Percentiles rank a stretch among this genome's conserved stretches.
Conservation (phyloP, 2,329 filamentous ascomycete species). For the Emergomyces pasteurianus region DNA sequence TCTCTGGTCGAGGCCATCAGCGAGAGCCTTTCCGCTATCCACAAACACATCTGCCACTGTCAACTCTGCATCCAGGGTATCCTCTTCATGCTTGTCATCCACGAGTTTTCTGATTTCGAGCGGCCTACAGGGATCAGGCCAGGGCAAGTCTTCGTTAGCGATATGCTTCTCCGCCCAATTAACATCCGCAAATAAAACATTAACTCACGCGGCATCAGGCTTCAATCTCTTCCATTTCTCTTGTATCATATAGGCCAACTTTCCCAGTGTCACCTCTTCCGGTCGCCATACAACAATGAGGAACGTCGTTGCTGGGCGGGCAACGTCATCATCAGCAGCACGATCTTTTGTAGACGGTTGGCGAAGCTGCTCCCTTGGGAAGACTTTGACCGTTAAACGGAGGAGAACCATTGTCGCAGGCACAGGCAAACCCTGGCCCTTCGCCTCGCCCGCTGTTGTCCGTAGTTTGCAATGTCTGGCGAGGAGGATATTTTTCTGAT, state of each 20-base stretch:
- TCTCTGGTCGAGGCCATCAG: conserved; percentile 26
- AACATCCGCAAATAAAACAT: not conserved
- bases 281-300: conserved; percentile 21
- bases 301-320: conserved; percentile 17
- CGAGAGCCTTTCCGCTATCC: conserved; percentile 22
- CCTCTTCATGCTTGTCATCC: conserved; percentile 22
- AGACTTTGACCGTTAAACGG: conserved; percentile 26
- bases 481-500: not conserved
- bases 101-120: conserved; percentile 27
- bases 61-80: conserved; percentile 22
- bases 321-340: conserved; percentile 10
- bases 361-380: conserved; percentile 16
- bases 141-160: not conserved
- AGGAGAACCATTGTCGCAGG: conserved; percentile 22
- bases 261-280: conserved; percentile 20
- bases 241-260: conserved; percentile 21
- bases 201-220: conserved; percentile 22
- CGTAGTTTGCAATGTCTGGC: not conserved
- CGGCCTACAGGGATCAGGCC: conserved; percentile 14
- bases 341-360: not conserved
- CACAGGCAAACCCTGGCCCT: not conserved
- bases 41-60: conserved; percentile 29
- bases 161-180: not conserved
- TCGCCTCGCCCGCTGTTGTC: not conserved
- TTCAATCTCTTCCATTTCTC: conserved; percentile 23